phyloP scores from a whole-genome alignment of 495 filamentous ascomycete species.

The Daldinia vernicosa region DNA sequence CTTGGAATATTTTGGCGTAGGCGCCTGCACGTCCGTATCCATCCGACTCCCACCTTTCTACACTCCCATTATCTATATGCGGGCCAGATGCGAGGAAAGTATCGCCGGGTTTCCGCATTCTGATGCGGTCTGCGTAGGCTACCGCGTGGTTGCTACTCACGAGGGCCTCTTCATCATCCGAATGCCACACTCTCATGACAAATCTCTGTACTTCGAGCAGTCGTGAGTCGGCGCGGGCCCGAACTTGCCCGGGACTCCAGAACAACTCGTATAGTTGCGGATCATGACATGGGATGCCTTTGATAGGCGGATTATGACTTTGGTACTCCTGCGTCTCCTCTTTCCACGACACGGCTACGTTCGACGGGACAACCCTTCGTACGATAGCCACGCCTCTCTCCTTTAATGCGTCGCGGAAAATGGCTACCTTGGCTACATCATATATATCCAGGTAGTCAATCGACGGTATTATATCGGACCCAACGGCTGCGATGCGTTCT shows the following conservation, averaged over 20 bases:
- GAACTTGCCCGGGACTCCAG: conserved; percentile 80
- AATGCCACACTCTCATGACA: conserved; percentile 80
- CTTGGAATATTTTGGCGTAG: conserved; percentile 75
- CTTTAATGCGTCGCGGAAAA: conserved; percentile 58
- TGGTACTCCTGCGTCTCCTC: conserved; percentile 65
- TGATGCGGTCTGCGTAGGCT: conserved; percentile 80
- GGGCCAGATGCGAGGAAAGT: conserved; percentile 73
- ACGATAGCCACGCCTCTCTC: conserved; percentile 70
- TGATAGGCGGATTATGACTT: conserved; percentile 59
- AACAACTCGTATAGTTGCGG: conserved; percentile 83
- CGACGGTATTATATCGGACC: conserved; percentile 63
- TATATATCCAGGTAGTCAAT: conserved; percentile 68
- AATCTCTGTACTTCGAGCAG: conserved; percentile 77
- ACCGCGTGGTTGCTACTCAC: conserved; percentile 70
- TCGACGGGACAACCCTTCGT: conserved; percentile 64
- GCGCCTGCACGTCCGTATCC: conserved; percentile 75
- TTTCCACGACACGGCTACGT: conserved; percentile 63
- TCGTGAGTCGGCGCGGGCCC: conserved; percentile 77
- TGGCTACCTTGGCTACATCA: conserved; percentile 54
- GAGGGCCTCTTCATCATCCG: conserved; percentile 66
- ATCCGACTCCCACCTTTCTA: conserved; percentile 88
- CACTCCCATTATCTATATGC: conserved; percentile 80
- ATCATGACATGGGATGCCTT: conserved; percentile 49
- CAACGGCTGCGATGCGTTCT: conserved; percentile 52
- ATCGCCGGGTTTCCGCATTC: conserved; percentile 72